phyloP scores from a whole-genome alignment of 257 asterid genomes.

The Salvia hispanica region DNA sequence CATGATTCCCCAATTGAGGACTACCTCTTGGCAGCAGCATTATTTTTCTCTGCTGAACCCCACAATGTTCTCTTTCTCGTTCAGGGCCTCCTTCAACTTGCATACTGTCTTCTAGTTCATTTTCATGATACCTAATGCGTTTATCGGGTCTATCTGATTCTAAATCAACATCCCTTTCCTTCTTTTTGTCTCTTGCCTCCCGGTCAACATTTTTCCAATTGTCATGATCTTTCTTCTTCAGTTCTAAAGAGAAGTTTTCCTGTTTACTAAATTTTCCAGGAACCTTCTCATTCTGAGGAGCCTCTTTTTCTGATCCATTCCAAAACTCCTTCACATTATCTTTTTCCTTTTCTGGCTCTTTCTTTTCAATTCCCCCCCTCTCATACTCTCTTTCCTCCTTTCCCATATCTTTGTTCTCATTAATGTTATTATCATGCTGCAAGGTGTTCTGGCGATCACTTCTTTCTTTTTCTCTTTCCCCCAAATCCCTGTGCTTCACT shows the following conservation, averaged over 20 bases:
- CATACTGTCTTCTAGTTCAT: conserved; percentile 72
- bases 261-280: conserved; percentile 63
- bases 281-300: conserved; percentile 58
- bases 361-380: conserved; percentile 74
- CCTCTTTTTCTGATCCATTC: conserved; percentile 71
- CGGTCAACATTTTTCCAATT: conserved; percentile 66
- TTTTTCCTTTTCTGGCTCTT: conserved; percentile 74
- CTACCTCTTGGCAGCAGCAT: conserved; percentile 91
- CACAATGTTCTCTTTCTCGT: conserved; percentile 68
- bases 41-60: conserved; percentile 89
- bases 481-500: conserved; percentile 88
- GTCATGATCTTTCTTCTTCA: conserved; percentile 72
- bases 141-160: conserved; percentile 82
- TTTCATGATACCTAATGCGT: conserved; percentile 66
- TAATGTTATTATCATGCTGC: conserved; percentile 54
- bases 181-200: conserved; percentile 70
- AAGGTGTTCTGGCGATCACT: conserved; percentile 63
- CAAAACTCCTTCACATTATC: conserved; percentile 69
- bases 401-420: conserved; percentile 63
- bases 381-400: conserved; percentile 84
- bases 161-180: conserved; percentile 76
- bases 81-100: conserved; percentile 70
- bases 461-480: conserved; percentile 87
- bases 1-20: conserved; percentile 81
- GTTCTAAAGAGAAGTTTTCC: conserved; percentile 52